These are phyloP conservation scores for Phytophthora tubulina DNA, from an alignment of 352 stramenopile genomes.

Conservation along the genomic window DNA sequence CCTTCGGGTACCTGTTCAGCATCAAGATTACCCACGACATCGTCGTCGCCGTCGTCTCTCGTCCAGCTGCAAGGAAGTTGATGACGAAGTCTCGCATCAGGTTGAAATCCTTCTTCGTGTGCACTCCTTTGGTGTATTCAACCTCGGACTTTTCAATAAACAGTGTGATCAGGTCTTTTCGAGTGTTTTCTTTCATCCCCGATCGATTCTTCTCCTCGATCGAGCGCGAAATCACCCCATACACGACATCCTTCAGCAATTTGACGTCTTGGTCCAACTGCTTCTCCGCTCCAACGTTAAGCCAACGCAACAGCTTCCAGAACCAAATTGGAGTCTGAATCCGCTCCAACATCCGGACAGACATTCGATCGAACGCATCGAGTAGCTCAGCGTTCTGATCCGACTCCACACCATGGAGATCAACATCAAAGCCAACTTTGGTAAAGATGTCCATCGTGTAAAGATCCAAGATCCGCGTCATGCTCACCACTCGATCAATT, in stretches of 20 bases:
- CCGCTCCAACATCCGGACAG: constrained; percentile 45
- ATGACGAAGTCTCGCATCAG: constrained; percentile 87
- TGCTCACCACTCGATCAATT: constrained; percentile 35
- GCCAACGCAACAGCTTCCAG: constrained; percentile 56
- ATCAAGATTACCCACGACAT: constrained; percentile 84
- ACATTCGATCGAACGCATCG: constrained; percentile 48
- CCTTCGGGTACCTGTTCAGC: constrained; percentile 62
- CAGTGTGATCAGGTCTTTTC: constrained; percentile 59
- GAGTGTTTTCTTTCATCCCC: not conserved
- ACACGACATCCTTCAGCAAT: constrained; percentile 41
- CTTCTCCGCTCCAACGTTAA: constrained; percentile 52
- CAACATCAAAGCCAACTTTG: constrained; percentile 76
- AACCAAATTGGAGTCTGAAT: constrained; percentile 47
- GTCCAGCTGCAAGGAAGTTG: constrained; percentile 75
- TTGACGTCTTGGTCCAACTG: constrained; percentile 46
- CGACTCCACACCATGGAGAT: constrained; percentile 57
- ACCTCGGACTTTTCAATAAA: constrained; percentile 56
- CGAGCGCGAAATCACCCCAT: constrained; percentile 47
- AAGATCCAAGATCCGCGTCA: constrained; percentile 64
- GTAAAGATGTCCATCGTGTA: constrained; percentile 82
- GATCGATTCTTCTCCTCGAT: constrained; percentile 41
- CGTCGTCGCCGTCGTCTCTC: constrained; percentile 76
- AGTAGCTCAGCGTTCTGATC: constrained; percentile 46
- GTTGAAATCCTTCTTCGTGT: constrained; percentile 44
- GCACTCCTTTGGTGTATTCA: constrained; percentile 38